Conservation (phyloP, 1,139 yeast genomes). For the Debaryomycetaceae sp. region DNA sequence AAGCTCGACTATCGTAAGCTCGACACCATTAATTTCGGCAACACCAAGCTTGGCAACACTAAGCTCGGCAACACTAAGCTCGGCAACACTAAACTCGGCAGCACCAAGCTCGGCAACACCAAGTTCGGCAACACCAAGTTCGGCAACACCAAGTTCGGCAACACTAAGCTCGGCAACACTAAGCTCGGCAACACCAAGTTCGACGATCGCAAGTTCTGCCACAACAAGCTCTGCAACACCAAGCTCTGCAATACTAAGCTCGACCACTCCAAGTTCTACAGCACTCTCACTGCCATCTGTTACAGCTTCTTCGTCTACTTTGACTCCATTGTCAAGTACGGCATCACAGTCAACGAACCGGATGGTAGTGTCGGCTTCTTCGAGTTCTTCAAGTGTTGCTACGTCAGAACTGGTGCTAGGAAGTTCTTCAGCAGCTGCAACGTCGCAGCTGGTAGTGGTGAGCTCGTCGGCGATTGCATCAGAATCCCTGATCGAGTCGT, state of each 20-base stretch:
- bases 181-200: conserved; percentile 1
- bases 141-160: not conserved
- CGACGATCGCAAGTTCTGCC: not conserved
- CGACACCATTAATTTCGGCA: too few species aligned
- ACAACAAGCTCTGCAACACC: not conserved
- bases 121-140: not conserved
- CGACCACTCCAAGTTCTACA: conserved; percentile 1
- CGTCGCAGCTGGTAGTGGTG: not conserved
- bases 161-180: conserved; percentile 6
- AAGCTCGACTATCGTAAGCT: too few species aligned
- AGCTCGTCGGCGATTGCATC: not conserved
- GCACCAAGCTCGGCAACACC: conserved; percentile 2
- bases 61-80: not conserved
- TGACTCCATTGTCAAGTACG: conserved; percentile 1
- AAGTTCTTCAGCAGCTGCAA: not conserved
- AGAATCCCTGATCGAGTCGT: not conserved
- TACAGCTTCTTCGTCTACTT: conserved; percentile 5
- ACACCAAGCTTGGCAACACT: not conserved
- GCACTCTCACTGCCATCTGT: conserved; percentile 4
- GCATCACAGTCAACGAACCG: conserved; percentile 1
- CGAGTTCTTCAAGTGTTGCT: not conserved
- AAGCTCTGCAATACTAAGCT: not conserved
- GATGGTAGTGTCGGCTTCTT: not conserved
- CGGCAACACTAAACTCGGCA: too few species aligned
- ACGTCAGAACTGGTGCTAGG: not conserved